These are phyloP conservation scores for Backusella psychrophila DNA, from an alignment of 192 early-diverging fungal genomes.

Conservation along the genomic window DNA sequence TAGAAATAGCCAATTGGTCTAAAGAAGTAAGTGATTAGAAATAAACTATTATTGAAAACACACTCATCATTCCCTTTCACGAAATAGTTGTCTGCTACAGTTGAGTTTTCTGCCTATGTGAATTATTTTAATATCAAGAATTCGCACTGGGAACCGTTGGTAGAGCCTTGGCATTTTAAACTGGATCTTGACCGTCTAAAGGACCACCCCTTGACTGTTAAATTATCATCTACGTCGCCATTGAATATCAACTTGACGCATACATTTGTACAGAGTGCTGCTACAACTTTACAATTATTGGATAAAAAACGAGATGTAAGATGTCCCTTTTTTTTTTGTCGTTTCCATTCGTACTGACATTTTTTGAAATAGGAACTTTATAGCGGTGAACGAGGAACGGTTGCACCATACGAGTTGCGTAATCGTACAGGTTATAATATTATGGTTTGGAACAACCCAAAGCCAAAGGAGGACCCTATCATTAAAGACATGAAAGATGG, in stretches of 20 bases:
- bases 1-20: slow-evolving; percentile 87
- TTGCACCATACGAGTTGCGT: slow-evolving; percentile 75
- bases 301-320: slow-evolving; percentile 35
- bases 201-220: slow-evolving; percentile 45
- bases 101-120: slow-evolving; percentile 65
- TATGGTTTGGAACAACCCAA: slow-evolving; percentile 79
- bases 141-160: slow-evolving; percentile 97
- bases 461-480: slow-evolving; percentile 63
- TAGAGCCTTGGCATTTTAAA: slow-evolving; percentile 87
- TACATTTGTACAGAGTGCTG: slow-evolving; percentile 68
- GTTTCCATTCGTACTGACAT: background rate
- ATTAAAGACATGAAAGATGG: slow-evolving; percentile 71
- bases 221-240: slow-evolving; percentile 65
- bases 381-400: slow-evolving; percentile 31
- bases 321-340: background rate
- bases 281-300: slow-evolving; percentile 55
- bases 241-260: slow-evolving; percentile 90
- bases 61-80: background rate
- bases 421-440: slow-evolving; percentile 93
- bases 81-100: slow-evolving; percentile 52
- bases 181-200: slow-evolving; percentile 33
- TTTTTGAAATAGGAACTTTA: slow-evolving; percentile 23
- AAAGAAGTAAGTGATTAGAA: slow-evolving; percentile 41
- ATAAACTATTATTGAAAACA: background rate
- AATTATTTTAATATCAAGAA: slow-evolving; percentile 98